Evolutionary conservation across 768 basidiomycete genomes (phyloP), one percentile per base, ranked within the genome.

Genomic region (Pleurotus pulmonarius): DNA sequence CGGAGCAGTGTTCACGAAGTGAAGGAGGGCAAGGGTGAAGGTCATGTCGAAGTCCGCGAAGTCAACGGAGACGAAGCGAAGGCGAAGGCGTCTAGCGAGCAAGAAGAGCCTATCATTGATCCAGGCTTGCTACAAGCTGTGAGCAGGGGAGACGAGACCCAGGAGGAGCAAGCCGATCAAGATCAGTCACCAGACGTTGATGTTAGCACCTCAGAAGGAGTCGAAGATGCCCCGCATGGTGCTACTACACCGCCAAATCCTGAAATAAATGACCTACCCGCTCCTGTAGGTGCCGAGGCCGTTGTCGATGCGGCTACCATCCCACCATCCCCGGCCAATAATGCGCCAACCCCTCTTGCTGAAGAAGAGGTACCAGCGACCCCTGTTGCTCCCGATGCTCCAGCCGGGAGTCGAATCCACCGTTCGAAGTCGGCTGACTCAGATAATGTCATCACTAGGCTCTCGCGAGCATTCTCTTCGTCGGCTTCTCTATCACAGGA

Each of bases 371-470:
- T 58, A 18, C 65, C 68, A 4, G 63, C 69, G 22, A 76, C 80
- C n/a, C 75, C 80, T 5, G 59, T 74, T 12, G 70, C 75, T 2
- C 54, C 72, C 40, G 71, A 70, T 26, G 43, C 68, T 38, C 66
- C 70, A 40, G 39, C 73, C 25, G 51, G 51, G 5, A 63, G 75
- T 22, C 78, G 87, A 41, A 78, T 89, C 47, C 85, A 81, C 40
- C 88, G 91, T 18, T 92, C 92, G 4, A 89, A 90, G 57, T 93
- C 92, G 7, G 89, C 85, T 7, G 90, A 92, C 66, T 88, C 88
- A 5, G 86, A 85, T 69, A 85, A 77, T 62, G 51, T 38, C 38
- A 72, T 80, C 18, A 74, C 74, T 18, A 79, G 82, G 45, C 67
- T 86, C 46, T 81, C 87, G 15, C 83, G 88, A 39, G 74, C 76